A percentile compares a stretch with the other conserved stretches of the same genome.
These are phyloP conservation scores for Astrephomene gubernaculifera DNA, from an alignment of 139 green algal species.

Conservation along the genomic window DNA sequence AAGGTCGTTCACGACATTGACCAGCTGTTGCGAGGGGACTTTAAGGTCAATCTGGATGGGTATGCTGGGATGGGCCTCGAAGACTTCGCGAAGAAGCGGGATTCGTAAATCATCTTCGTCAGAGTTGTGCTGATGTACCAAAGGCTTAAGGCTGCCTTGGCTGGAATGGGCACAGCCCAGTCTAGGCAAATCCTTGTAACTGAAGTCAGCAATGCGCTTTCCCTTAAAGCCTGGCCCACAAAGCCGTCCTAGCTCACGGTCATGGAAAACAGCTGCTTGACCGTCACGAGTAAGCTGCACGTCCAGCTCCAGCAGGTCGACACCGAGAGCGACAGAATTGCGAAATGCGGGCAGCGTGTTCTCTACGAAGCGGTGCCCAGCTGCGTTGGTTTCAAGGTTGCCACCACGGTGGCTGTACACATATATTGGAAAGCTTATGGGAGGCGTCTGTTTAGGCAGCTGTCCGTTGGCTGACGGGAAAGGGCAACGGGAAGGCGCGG, in stretches of 20 bases:
- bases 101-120: neutral
- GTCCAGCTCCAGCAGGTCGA: constrained; percentile 37
- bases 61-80: neutral
- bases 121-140: neutral
- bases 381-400: neutral
- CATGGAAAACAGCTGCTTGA: constrained; percentile 23
- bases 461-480: neutral
- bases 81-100: constrained; percentile 31
- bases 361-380: neutral
- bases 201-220: neutral
- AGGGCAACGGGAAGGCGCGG: neutral
- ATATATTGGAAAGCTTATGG: constrained; percentile 14
- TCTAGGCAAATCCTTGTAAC: neutral
- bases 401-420: constrained; percentile 39
- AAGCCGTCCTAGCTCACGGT: constrained; percentile 6
- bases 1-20: neutral
- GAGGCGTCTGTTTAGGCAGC: neutral
- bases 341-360: constrained; percentile 35
- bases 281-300: constrained; percentile 25
- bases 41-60: constrained; percentile 40
- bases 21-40: constrained; percentile 2
- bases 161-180: neutral
- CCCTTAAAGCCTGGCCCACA: neutral
- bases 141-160: neutral
- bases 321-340: neutral